A percentile compares a stretch with the other conserved stretches of the same genome.
Conservation (phyloP, 257 asterid species). For the Solanum pimpinellifolium region DNA sequence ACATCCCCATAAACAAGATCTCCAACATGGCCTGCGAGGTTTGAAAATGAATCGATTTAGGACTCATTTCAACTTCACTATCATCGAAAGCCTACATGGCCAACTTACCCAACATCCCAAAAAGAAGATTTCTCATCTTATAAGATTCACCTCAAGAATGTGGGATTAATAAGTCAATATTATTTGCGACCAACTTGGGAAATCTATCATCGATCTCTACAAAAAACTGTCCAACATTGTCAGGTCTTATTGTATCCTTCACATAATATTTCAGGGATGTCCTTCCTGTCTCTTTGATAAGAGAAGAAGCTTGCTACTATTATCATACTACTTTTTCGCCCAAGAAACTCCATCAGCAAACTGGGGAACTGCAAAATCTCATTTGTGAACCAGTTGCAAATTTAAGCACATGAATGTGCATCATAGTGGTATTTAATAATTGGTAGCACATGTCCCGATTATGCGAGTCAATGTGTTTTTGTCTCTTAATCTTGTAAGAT, state of each 20-base stretch:
- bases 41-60: conserved; percentile 64
- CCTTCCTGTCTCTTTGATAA: conserved; percentile 80
- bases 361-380: conserved; percentile 62
- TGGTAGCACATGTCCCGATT: conserved; percentile 80
- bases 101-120: conserved; percentile 79
- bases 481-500: conserved; percentile 68
- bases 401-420: conserved; percentile 81
- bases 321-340: conserved; percentile 66
- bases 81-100: conserved; percentile 74
- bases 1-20: conserved; percentile 82
- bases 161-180: conserved; percentile 64
- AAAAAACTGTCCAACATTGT: conserved; percentile 78
- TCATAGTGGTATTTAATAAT: conserved; percentile 40
- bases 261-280: conserved; percentile 67
- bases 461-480: conserved; percentile 75
- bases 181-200: conserved; percentile 68
- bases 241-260: conserved; percentile 83
- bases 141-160: conserved; percentile 95
- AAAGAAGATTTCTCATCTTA: conserved; percentile 86
- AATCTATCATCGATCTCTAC: conserved; percentile 73
- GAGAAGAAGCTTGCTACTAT: conserved; percentile 67
- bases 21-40: conserved; percentile 94
- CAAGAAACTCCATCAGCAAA: conserved; percentile 77
- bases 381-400: conserved; percentile 77
- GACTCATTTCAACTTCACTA: conserved; percentile 65